Percentiles rank a stretch among this genome's conserved stretches.
These are phyloP conservation scores for Pseudopyrenochaeta lycopersici DNA, from an alignment of 2,329 filamentous ascomycete species.

Conservation along the genomic window DNA sequence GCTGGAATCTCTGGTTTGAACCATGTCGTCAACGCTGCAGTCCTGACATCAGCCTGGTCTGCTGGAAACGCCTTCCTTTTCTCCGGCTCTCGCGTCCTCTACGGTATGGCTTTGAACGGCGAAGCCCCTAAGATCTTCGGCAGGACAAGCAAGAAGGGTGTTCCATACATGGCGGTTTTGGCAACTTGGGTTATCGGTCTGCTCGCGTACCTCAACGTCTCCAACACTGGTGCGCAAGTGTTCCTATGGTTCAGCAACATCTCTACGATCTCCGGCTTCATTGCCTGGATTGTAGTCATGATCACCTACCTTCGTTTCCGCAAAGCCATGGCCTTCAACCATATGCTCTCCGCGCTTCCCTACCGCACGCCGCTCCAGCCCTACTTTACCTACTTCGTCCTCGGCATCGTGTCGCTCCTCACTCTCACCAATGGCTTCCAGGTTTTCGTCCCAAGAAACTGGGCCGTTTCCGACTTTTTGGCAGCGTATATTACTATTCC, in stretches of 20 bases:
- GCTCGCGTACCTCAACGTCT: conserved; percentile 61
- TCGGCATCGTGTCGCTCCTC: conserved; percentile 55
- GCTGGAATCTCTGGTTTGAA: conserved; percentile 74
- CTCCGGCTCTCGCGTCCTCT: conserved; percentile 61
- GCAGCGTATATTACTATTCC: conserved; percentile 60
- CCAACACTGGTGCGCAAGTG: conserved; percentile 55
- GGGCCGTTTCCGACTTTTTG: conserved; percentile 59
- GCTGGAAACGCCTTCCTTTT: conserved; percentile 74
- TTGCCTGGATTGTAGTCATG: conserved; percentile 65
- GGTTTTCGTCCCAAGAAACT: conserved; percentile 64
- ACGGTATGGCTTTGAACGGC: conserved; percentile 57
- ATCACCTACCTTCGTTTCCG: conserved; percentile 70
- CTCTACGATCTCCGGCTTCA: conserved; percentile 66
- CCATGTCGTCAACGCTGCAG: conserved; percentile 77
- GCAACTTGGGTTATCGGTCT: conserved; percentile 53
- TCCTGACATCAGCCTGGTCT: conserved; percentile 77
- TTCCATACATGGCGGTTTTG: conserved; percentile 51
- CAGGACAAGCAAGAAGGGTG: conserved; percentile 55
- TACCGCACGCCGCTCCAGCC: conserved; percentile 59
- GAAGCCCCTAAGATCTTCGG: conserved; percentile 63
- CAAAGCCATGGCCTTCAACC: conserved; percentile 56
- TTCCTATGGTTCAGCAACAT: conserved; percentile 79
- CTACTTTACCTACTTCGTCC: conserved; percentile 67
- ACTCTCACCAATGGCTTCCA: conserved; percentile 49
- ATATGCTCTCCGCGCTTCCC: conserved; percentile 65